Evolutionary conservation across 2,329 filamentous ascomycete genomes (phyloP).

Genomic region (Colletotrichum sp.): DNA sequence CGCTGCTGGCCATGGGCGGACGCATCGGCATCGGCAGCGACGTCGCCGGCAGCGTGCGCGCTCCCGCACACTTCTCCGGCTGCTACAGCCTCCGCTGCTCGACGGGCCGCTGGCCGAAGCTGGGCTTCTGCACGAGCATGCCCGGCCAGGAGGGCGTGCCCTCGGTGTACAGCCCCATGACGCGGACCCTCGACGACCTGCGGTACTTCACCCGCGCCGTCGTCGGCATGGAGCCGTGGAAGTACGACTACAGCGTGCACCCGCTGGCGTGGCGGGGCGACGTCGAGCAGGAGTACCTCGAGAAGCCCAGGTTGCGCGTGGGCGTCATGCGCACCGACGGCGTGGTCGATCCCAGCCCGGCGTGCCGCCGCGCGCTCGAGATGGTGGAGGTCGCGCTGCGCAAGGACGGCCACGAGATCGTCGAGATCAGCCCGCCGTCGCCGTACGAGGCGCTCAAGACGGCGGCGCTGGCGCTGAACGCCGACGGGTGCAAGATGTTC

Average conservation of each 20-base stretch:
- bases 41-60: slow-evolving; percentile 87
- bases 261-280: slow-evolving; percentile 79
- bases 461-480: slow-evolving; percentile 80
- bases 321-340: slow-evolving; percentile 81
- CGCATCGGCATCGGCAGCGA: slow-evolving; percentile 91
- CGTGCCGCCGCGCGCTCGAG: slow-evolving; percentile 78
- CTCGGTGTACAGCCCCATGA: slow-evolving; percentile 92
- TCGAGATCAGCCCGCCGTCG: slow-evolving; percentile 66
- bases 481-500: slow-evolving; percentile 84
- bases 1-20: slow-evolving; percentile 80
- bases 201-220: slow-evolving; percentile 82
- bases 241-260: slow-evolving; percentile 84
- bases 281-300: slow-evolving; percentile 60
- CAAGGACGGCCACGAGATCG: slow-evolving; percentile 76
- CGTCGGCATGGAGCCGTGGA: slow-evolving; percentile 85
- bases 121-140: slow-evolving; percentile 86
- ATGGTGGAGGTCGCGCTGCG: slow-evolving; percentile 72
- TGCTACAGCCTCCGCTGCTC: slow-evolving; percentile 88
- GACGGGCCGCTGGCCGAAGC: slow-evolving; percentile 88
- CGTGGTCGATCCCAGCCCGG: slow-evolving; percentile 86
- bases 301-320: slow-evolving; percentile 70
- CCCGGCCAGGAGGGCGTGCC: slow-evolving; percentile 89
- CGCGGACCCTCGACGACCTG: slow-evolving; percentile 81
- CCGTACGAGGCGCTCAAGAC: slow-evolving; percentile 79
- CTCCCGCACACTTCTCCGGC: slow-evolving; percentile 87